Base-by-base conservation (phyloP, 2,329 filamentous ascomycete species). In the Venturia asperata region DNA sequence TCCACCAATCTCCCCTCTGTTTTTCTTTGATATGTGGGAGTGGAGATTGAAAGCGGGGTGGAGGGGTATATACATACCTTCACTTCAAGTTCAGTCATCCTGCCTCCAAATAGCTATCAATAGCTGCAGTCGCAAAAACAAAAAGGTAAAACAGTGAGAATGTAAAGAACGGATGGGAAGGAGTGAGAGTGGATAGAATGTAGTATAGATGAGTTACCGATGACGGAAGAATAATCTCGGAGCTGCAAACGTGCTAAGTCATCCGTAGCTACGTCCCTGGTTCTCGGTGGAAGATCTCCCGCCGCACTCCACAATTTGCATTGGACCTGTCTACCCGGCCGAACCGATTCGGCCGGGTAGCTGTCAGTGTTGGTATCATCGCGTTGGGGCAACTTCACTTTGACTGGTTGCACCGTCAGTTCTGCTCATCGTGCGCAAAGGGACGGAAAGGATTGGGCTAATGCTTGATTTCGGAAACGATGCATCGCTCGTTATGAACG, bases 201-300 rank as follows among this genome's bases (percentile, higher is more conserved):
- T 3, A 34, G n/a, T 24, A 30, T 4, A 21, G 17, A 61, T 61
- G 34, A 61, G 41, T 34, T 1, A 43, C 39, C 58, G 58, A 61
- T 61, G 58, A 61, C 58, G 58, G 58, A 61, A 34, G 37, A 43
- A 17, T 13, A 17, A 9, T 34, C 30, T 34, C 30, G 30, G 30
- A 41, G 34, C n/a, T 61, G 6, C 10, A 15, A 27, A 34, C 15
- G 34, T 27, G 13, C 52, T 27, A n/a, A n/a, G n/a, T n/a, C n/a
- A n/a, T n/a, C n/a, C n/a, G n/a, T n/a, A n/a, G n/a, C n/a, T 58
- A n/a, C 3, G 30, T 58, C 52, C 52, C 52, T 37, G 27, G 30
- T n/a, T 19, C 19, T 61, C 60, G 60, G 60, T 42, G 42, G 39
- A 19, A 61, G n/a, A 61, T 61, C 60, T 61, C 60, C 60, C 60